phyloP scores from a whole-genome alignment of 1,284 basidiomycete species.

The Sanghuangporus sanghuang region DNA sequence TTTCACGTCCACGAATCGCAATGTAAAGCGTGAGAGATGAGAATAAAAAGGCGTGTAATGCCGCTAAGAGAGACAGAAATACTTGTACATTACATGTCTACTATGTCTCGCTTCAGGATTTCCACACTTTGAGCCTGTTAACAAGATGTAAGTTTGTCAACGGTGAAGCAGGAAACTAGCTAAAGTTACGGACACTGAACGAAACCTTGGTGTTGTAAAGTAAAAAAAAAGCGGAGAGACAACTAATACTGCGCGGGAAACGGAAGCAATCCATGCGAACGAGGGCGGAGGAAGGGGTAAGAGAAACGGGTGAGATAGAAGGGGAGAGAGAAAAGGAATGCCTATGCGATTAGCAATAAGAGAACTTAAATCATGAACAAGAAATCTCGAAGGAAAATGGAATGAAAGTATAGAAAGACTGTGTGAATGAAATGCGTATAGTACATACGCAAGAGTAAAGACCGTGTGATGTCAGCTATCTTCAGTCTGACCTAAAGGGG shows the following conservation, averaged over 20 bases:
- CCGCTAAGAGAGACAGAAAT: constrained; percentile 11
- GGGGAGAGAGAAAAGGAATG: constrained; percentile 16
- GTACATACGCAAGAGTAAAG: constrained; percentile 20
- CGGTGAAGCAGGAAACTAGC: constrained; percentile 14
- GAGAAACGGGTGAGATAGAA: constrained; percentile 16
- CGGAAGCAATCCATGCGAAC: constrained; percentile 15
- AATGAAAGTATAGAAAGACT: constrained; percentile 20
- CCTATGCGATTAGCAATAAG: constrained; percentile 23
- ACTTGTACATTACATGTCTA: constrained; percentile 16
- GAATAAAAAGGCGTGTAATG: neutral
- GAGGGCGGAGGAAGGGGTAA: constrained; percentile 14
- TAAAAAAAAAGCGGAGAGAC: constrained; percentile 7
- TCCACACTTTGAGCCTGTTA: neutral
- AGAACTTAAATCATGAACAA: constrained; percentile 23
- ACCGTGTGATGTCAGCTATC: constrained; percentile 19
- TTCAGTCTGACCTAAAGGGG: constrained; percentile 40
- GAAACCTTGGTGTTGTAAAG: constrained; percentile 18
- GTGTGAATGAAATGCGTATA: constrained; percentile 24
- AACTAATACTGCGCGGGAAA: constrained; percentile 14
- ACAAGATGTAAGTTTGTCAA: neutral
- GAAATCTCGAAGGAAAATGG: constrained; percentile 15
- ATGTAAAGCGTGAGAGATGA: too few relatives aligned
- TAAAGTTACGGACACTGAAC: constrained; percentile 13
- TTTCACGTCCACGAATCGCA: too few relatives aligned
- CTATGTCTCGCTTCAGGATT: constrained; percentile 10